Evolutionary conservation across 495 filamentous ascomycete species (phyloP), one percentile per base, ranked within the genome.

Genomic region (Aeminium ludgeri): DNA sequence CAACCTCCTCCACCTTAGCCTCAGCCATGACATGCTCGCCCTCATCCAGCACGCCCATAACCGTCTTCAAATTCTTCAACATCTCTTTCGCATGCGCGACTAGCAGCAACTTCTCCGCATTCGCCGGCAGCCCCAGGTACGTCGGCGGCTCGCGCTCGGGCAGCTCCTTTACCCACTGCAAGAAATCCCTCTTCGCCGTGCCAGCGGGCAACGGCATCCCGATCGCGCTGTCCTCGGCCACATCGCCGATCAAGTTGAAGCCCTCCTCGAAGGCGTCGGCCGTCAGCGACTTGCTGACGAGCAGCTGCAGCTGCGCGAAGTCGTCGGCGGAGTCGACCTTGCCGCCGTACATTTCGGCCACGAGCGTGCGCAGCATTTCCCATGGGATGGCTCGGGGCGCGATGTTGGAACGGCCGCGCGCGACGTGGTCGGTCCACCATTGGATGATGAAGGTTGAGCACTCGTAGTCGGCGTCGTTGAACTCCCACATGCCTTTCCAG

Each of bases 401-500:
- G 38, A 96, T 75, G 58, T 99, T 99, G 29, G 84, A 84, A 35
- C 89, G 78, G 38, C 76, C 82, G 43, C 74, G 69, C 4, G 86
- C 82, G 16, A 83, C 74, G 1, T 68, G 62, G 47, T 94, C 83
- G 42, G 95, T 68, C 89, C 91, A 99, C 38, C 78, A 79, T 59
- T 99, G 91, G 43, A 99, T 89, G 38, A 99, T 86, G 60, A 80
- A 83, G 40, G 83, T 84, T 12, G 80, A 92, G 65, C 89, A 96
- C 66, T 99, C 86, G 57, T 96, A 96, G 62, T 97, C 89, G 50
- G 86, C 92, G 59, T 99, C 89, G 55, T 99, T 99, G 57, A 99
- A 99, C 64, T 99, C 89, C 89, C 89, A 99, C 70, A 93, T 93
- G 41, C 84, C 83, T 65, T 93, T 93, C 89, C 91, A 96, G 38